Evolutionary conservation across 2,329 filamentous ascomycete species (phyloP), one percentile per base, ranked within the genome.

Genomic region (Alternaria incomplexa): DNA sequence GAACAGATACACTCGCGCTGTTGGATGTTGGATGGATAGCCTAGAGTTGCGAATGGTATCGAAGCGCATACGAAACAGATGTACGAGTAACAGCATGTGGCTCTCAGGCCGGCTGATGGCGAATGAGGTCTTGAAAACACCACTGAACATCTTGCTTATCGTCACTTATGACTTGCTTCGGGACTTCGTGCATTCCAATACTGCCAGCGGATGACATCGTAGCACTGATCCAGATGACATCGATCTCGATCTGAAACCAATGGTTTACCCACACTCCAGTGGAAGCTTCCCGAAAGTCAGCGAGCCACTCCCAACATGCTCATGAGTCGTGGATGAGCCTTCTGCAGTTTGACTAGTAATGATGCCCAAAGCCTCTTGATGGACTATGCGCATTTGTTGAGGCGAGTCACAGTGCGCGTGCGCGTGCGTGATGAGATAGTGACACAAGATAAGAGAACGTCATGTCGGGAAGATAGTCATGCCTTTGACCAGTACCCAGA

Each of bases 331-430:
- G 11, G 10, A 52, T 52, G 20, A 36, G 20, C 9, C n/a, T 40
- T 10, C 48, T 40, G 22, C 32, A 13, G 13, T 22, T 36, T 25
- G 30, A 52, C 45, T 47, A 47, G 48, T 28, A 20, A 52, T 52
- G 32, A 52, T 12, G 28, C 48, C 48, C 32, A 22, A 52, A 52
- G 48, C 30, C 48, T 52, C 13, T 52, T 52, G 48, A 32, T 52
- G 30, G 28, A 30, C 48, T 36, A 52, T 52, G 48, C 48, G 48
- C 48, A 40, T 36, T 52, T 52, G 48, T 52, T 52, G 48, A 52
- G 30, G 23, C 48, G 48, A 32, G 30, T 25, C 28, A 52, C 48
- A 52, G 22, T 52, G 48, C 48, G 26, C 48, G 32, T 51, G 48
- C 12, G 48, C 48, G 17, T 25, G 44, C 44, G 44, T 36, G 28